Evolutionary conservation across 176 grass and related monocot species (phyloP).

Genomic region (Miscanthus lutarioriparius): DNA sequence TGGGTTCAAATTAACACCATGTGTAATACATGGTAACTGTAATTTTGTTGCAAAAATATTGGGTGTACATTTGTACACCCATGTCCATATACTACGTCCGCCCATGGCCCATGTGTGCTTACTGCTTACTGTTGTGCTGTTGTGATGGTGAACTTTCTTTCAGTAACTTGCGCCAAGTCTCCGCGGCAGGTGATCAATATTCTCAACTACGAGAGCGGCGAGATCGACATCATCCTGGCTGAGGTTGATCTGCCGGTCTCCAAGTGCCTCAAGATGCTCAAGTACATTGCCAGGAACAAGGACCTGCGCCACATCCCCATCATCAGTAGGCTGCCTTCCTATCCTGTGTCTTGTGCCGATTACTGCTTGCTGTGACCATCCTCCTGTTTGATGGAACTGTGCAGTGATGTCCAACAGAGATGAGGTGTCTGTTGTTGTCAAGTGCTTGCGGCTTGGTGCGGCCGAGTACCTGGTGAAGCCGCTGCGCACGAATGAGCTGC

Average conservation of each 20-base stretch:
- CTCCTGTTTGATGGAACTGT: not conserved
- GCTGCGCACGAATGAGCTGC: slow-evolving; percentile 80
- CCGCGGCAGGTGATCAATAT: slow-evolving; percentile 74
- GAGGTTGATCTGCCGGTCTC: slow-evolving; percentile 87
- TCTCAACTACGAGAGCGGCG: slow-evolving; percentile 64
- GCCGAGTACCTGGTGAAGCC: slow-evolving; percentile 95
- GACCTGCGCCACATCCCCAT: slow-evolving; percentile 85
- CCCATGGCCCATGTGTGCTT: no score
- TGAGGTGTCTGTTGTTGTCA: slow-evolving; percentile 90
- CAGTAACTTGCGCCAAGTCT: slow-evolving; percentile 79
- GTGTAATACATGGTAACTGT: no score
- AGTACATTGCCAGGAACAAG: slow-evolving; percentile 89
- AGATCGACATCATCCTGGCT: slow-evolving; percentile 91
- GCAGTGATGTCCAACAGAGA: slow-evolving; percentile 95
- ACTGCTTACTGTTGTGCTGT: not conserved
- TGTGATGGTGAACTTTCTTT: slow-evolving; percentile 8
- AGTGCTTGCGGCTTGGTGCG: slow-evolving; percentile 87
- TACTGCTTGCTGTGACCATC: not conserved
- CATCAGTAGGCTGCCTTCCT: slow-evolving; percentile 63
- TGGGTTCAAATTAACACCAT: no score
- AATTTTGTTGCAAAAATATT: no score
- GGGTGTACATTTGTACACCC: no score
- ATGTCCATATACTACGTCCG: no score
- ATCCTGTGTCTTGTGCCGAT: not conserved
- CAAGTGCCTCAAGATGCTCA: slow-evolving; percentile 97